Base-by-base conservation (phyloP, 2,329 filamentous ascomycete species). In the Pseudogymnoascus sp. region DNA sequence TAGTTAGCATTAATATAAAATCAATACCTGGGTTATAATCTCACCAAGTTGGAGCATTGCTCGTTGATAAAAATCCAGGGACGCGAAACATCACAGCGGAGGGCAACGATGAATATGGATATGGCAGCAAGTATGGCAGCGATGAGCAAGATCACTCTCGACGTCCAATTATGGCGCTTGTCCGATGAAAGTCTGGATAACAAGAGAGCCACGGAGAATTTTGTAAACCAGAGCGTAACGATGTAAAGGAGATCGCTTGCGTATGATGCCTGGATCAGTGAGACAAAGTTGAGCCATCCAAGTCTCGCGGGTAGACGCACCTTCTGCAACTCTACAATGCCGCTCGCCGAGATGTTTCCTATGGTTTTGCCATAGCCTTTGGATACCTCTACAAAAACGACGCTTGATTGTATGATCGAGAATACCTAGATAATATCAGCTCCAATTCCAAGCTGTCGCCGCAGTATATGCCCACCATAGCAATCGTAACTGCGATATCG, bases 171-270 rank as follows among this genome's bases (percentile, higher is more conserved):
- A 67, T 81, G 79, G 4, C 66, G 67, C 61, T 74, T 75, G 28
- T 77, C 74, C 6, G 78, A 78, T 2, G 78, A 78, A 15, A 81
- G 71, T 4, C 78, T 78, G 19, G 78, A 70, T 62, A 79, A 76
- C 10, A 81, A 75, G 15, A 77, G 72, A 5, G 76, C 72, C 38
- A 79, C 73, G 8, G 76, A 76, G 62, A 72, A 72, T 67, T 81
- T 80, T 3, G 78, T 77, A 15, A 79, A 70, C 65, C 76, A 78
- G 19, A 80, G 66, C 0, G 73, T 70, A 33, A 78, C 42, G 44
- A 81, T 66, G 62, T 76, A 78, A 62, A 81, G 71, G n/a, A 79
- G 69, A 64, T 81, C 76, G 64, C 74, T 74, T 42, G 73, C 69
- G 63, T 76, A 76, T 35, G 75, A 70, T 17, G 71, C 69, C 75